Evolutionary conservation across 2,329 filamentous ascomycete genomes (phyloP).

Genomic region (Aspergillus clavatus): DNA sequence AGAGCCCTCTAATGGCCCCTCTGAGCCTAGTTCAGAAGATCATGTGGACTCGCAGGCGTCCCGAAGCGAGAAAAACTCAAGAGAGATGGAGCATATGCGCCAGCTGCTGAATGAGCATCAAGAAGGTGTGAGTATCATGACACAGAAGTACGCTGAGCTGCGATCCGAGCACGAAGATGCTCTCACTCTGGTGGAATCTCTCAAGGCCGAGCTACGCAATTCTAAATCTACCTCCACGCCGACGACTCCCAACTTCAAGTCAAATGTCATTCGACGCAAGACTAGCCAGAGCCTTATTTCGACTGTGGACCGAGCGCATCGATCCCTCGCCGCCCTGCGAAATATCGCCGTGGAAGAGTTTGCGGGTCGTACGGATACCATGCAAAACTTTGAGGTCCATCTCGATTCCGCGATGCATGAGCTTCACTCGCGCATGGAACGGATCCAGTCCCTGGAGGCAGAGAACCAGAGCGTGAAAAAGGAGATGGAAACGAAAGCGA

Average conservation of each 20-base stretch:
- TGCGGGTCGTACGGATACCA: slow-evolving; percentile 71
- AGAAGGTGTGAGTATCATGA: slow-evolving; percentile 65
- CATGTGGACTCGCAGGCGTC: slow-evolving; percentile 20
- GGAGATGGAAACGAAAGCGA: slow-evolving; percentile 96
- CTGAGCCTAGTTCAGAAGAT: slow-evolving; percentile 21
- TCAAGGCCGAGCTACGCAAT: slow-evolving; percentile 80
- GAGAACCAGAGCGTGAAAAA: slow-evolving; percentile 80
- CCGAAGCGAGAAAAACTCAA: slow-evolving; percentile 45
- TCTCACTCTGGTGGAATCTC: slow-evolving; percentile 79
- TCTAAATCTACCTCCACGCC: slow-evolving; percentile 63
- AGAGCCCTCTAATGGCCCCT: slow-evolving; percentile 59
- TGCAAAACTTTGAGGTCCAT: slow-evolving; percentile 90
- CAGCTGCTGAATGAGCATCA: slow-evolving; percentile 71
- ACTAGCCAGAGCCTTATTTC: slow-evolving; percentile 84
- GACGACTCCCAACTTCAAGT: slow-evolving; percentile 36
- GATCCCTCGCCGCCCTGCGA: slow-evolving; percentile 82
- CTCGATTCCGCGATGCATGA: slow-evolving; percentile 91
- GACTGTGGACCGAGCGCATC: slow-evolving; percentile 77
- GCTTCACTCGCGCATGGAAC: slow-evolving; percentile 77
- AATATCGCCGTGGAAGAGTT: slow-evolving; percentile 86
- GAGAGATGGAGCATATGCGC: slow-evolving; percentile 68
- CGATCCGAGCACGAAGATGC: slow-evolving; percentile 77
- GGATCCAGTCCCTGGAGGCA: slow-evolving; percentile 82
- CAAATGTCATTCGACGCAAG: slow-evolving; percentile 83
- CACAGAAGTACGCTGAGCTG: slow-evolving; percentile 75